Evolutionary conservation across 208 protist species (phyloP).

Genomic region (Novymonas esmeraldas): DNA sequence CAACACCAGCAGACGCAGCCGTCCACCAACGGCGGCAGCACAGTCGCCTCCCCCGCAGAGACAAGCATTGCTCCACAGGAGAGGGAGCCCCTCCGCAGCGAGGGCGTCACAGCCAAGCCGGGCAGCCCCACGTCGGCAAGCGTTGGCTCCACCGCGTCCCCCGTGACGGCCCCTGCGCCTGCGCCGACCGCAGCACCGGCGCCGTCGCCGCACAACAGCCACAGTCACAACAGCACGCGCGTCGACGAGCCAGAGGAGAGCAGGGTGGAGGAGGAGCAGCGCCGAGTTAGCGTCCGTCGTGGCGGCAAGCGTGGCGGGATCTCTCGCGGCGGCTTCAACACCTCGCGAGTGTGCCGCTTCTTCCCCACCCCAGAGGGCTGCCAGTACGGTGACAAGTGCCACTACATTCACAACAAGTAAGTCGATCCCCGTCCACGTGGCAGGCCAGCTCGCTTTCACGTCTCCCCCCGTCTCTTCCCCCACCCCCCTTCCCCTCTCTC

Average conservation of each 20-base stretch:
- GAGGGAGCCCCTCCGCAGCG: slow-evolving; percentile 26
- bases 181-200: neutral
- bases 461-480: too few relatives aligned
- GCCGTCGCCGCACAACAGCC: slow-evolving; percentile 11
- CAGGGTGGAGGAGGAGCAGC: slow-evolving; percentile 37
- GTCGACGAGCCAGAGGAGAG: slow-evolving; percentile 26
- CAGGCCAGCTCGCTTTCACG: too few relatives aligned
- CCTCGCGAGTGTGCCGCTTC: slow-evolving; percentile 34
- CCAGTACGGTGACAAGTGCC: slow-evolving; percentile 49
- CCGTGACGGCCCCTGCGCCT: neutral
- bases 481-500: neutral
- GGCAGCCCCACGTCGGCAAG: slow-evolving; percentile 7
- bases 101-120: slow-evolving; percentile 12
- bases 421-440: too few relatives aligned
- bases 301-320: slow-evolving; percentile 26
- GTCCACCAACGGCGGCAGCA: slow-evolving; percentile 16
- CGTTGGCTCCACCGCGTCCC: slow-evolving; percentile 1
- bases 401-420: slow-evolving; percentile 40
- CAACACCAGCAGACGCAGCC: slow-evolving; percentile 35
- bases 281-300: slow-evolving; percentile 30
- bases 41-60: slow-evolving; percentile 30
- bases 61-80: slow-evolving; percentile 27
- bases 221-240: slow-evolving; percentile 17
- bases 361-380: slow-evolving; percentile 44
- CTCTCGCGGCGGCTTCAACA: slow-evolving; percentile 13